Conservation (phyloP, 805 yeast species). For the Hanseniaspora pseudoguilliermondii region DNA sequence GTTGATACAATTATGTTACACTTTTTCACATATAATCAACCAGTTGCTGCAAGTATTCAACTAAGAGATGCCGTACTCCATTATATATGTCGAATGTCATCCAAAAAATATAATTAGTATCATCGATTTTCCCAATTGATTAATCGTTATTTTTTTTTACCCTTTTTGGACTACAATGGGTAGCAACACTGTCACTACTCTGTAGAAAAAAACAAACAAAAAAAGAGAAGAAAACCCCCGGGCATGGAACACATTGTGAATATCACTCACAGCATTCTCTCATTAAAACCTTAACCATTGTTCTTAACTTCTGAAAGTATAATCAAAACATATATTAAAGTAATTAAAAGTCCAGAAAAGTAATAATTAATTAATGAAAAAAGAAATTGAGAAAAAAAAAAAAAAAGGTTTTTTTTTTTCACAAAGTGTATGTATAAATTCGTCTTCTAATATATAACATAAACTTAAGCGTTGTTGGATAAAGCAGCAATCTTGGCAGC, state of each 20-base stretch:
- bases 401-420: not conserved
- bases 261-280: too few species aligned
- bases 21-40: too few species aligned
- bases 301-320: too few species aligned
- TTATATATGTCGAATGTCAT: too few species aligned
- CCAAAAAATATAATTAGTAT: not conserved
- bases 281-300: too few species aligned
- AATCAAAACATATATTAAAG: not conserved
- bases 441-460: not conserved
- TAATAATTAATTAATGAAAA: not conserved
- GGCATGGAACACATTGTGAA: too few species aligned
- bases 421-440: not conserved
- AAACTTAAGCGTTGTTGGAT: conserved; percentile 33
- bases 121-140: not conserved
- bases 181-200: too few species aligned
- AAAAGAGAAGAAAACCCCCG: too few species aligned
- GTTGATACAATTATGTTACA: too few species aligned
- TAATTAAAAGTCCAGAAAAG: not conserved
- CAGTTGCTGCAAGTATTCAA: too few species aligned
- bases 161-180: not conserved
- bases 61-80: too few species aligned
- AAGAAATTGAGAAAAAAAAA: not conserved
- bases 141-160: not conserved
- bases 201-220: too few species aligned
- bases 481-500: conserved; percentile 89